phyloP scores from a whole-genome alignment of 2,329 filamentous ascomycete species.

The Colletotrichum abscissum region DNA sequence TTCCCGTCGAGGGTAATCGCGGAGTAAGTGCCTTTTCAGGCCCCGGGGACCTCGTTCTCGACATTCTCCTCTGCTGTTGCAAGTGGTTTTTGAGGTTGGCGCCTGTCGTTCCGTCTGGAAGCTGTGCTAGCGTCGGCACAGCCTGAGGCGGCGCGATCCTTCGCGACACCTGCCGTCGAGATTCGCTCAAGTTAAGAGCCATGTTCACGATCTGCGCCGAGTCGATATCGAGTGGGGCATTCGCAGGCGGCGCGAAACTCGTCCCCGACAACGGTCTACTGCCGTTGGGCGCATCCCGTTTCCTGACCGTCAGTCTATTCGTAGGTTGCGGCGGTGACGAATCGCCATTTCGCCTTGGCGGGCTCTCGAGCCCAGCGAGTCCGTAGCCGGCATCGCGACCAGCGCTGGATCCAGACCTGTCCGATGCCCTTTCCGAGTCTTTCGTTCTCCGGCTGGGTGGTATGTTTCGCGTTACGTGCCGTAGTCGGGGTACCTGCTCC shows the following conservation, averaged over 20 bases:
- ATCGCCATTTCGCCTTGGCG: constrained; percentile 13
- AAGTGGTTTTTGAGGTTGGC: constrained; percentile 75
- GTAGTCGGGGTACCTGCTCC: constrained; percentile 44
- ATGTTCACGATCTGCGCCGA: constrained; percentile 92
- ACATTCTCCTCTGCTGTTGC: constrained; percentile 76
- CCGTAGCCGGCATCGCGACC: constrained; percentile 23
- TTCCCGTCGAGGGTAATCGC: constrained; percentile 53
- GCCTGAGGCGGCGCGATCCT: constrained; percentile 64
- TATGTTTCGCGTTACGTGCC: constrained; percentile 40
- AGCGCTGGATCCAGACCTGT: constrained; percentile 23
- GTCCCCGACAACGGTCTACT: constrained; percentile 35
- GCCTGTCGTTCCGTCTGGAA: constrained; percentile 63
- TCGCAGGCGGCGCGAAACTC: constrained; percentile 36
- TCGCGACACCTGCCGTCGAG: constrained; percentile 72
- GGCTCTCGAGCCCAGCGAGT: constrained; percentile 5
- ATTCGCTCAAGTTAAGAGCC: constrained; percentile 89
- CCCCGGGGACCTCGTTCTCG: constrained; percentile 70
- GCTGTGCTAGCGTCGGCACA: constrained; percentile 62
- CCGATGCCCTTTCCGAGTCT: constrained; percentile 22
- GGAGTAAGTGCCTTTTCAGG: constrained; percentile 56
- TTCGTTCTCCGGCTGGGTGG: constrained; percentile 20
- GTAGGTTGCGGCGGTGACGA: constrained; percentile 19
- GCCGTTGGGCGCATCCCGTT: constrained; percentile 37
- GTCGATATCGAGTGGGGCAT: constrained; percentile 71
- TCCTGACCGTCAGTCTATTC: constrained; percentile 28